Evolutionary conservation across 306 rosid genomes (phyloP), one percentile per base, ranked within the genome.

Genomic region (Erythrophleum fordii): DNA sequence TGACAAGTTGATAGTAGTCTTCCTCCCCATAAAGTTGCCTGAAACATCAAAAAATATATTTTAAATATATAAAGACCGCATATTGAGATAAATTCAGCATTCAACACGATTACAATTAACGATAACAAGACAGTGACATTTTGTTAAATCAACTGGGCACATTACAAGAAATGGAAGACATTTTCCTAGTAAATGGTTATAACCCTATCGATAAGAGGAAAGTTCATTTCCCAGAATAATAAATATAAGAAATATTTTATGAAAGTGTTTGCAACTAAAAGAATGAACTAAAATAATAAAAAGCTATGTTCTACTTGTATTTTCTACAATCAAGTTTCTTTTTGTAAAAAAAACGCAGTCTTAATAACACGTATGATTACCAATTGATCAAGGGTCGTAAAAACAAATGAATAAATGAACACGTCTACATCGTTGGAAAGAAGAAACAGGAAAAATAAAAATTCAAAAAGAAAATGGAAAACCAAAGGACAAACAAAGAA

Each of bases 11-110:
- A 75, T 82, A 91, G 84, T 87, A 89, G 31, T 87, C 88, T 58
- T 84, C 89, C 88, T 53, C 89, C 25, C 88, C 92, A 35, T 91
- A 91, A 59, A 89, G 79, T 75, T 81, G 69, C 89, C 97, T 92
- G 88, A 85, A 87, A 71, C 35, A 76, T 29, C 60, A 77, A 51
- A 70, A 65, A 18, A 70, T 4, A 51, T 12, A 71, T 31, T 28
- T 35, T 79, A 25, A 14, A 67, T 58, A 60, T 26, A 3, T 26
- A 28, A 11, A 60, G 9, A 65, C 28, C 5, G 41, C 28, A 66
- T 16, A 46, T 6, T 77, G 22, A 25, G 23, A 62, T 59, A 17
- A 44, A 31, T 52, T n/a, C 35, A 62, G 34, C 60, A 10, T 46
- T 73, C 72, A 72, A 66, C 65, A 60, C 7, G 5, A 18, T 9